These are phyloP conservation scores for Erythrophleum ivorense DNA, from an alignment of 331 rosid species.

Conservation along the genomic window DNA sequence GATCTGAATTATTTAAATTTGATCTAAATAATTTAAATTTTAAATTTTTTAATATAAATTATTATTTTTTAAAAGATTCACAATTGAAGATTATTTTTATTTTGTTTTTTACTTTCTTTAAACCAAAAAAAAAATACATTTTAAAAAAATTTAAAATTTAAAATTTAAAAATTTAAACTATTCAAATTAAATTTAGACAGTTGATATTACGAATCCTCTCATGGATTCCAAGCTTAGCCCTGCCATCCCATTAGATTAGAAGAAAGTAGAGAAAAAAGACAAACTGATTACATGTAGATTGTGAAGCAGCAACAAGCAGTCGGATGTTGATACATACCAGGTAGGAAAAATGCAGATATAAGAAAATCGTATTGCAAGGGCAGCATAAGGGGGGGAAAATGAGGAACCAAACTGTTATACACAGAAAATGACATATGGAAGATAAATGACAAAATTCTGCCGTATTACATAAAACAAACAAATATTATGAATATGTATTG, in stretches of 20 bases:
- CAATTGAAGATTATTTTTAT: no score
- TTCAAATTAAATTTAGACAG: no score
- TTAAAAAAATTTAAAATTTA: no score
- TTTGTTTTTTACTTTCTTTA: no score
- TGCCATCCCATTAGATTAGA: background rate
- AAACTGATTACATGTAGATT: background rate
- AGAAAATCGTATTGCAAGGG: background rate
- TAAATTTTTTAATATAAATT: no score
- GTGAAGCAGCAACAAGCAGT: background rate
- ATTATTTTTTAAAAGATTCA: no score
- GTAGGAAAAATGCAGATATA: background rate
- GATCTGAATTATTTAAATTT: no score
- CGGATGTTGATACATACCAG: background rate
- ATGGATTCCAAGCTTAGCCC: background rate
- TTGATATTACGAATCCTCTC: no score
- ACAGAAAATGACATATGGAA: slow-evolving; percentile 6
- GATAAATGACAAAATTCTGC: slow-evolving; percentile 44
- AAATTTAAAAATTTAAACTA: no score
- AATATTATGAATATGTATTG: slow-evolving; percentile 46
- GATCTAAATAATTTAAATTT: no score
- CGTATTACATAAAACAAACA: slow-evolving; percentile 49
- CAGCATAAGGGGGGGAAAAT: background rate
- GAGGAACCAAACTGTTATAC: background rate
- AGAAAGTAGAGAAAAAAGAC: background rate
- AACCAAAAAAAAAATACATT: no score